Evolutionary conservation across 2,329 filamentous ascomycete genomes (phyloP).

Genomic region (Colletotrichum musicola): DNA sequence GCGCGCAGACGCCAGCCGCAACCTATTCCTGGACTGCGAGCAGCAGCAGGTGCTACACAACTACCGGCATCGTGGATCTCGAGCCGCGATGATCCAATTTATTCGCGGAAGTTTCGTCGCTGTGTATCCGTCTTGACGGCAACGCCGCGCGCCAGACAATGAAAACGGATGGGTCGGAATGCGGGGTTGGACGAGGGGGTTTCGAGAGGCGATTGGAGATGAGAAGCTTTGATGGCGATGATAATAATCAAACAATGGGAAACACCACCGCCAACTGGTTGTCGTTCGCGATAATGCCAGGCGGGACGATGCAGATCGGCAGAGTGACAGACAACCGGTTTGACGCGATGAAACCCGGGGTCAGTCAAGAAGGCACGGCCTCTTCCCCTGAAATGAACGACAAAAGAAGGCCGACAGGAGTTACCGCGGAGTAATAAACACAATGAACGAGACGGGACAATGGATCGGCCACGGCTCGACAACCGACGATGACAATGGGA

Average conservation of each 20-base stretch:
- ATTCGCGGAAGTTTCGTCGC: slow-evolving; percentile 28
- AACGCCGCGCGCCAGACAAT: slow-evolving; percentile 8
- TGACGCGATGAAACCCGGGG: slow-evolving; percentile 26
- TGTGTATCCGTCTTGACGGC: slow-evolving; percentile 15
- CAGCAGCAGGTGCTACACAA: no score
- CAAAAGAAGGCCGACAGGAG: no score
- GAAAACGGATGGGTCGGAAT: not conserved
- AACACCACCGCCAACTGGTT: no score
- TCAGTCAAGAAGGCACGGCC: no score
- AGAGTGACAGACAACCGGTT: not conserved
- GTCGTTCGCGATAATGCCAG: not conserved
- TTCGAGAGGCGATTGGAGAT: no score
- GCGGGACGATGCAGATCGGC: not conserved
- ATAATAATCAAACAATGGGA: no score
- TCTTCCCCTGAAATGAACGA: no score
- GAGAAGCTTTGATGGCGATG: no score
- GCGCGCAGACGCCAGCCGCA: slow-evolving; percentile 12
- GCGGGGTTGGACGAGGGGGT: no score
- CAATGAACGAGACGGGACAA: slow-evolving; percentile 8
- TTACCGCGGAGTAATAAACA: not conserved
- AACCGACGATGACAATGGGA: not conserved
- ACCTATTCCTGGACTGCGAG: slow-evolving; percentile 33
- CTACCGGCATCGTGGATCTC: not conserved
- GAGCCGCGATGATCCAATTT: not conserved
- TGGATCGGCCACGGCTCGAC: no score